Conservation (phyloP, 2,329 filamentous ascomycete genomes). For the Tolypocladium ovalisporum region DNA sequence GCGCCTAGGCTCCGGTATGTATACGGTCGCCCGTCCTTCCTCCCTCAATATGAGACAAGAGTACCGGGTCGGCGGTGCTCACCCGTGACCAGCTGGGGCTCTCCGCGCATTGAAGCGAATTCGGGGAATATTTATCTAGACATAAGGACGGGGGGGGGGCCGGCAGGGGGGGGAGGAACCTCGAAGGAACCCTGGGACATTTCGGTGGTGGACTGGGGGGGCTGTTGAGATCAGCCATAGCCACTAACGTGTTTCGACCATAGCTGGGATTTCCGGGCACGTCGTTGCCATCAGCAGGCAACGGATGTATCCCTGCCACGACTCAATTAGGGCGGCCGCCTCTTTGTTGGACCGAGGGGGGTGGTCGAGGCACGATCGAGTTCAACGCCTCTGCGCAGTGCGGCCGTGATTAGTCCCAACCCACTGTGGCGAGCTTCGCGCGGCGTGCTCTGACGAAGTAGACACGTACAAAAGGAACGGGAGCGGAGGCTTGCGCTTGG, state of each 20-base stretch:
- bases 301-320: slow-evolving; percentile 6
- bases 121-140: slow-evolving; percentile 37
- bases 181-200: slow-evolving; percentile 23
- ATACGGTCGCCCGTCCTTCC: slow-evolving; percentile 7
- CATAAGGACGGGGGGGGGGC: slow-evolving; percentile 21
- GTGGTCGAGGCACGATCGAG: background rate
- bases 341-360: background rate
- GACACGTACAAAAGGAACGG: background rate
- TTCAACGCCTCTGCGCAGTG: background rate
- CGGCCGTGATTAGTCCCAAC: background rate
- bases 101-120: slow-evolving; percentile 34
- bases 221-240: slow-evolving; percentile 28
- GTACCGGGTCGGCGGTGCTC: slow-evolving; percentile 14
- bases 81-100: slow-evolving; percentile 31
- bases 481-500: background rate
- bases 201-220: slow-evolving; percentile 12
- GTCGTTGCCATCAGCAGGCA: slow-evolving; percentile 6
- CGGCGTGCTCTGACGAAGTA: background rate
- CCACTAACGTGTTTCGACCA: slow-evolving; percentile 30
- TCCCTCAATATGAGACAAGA: slow-evolving; percentile 3
- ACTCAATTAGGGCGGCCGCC: slow-evolving; percentile 3
- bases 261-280: slow-evolving; percentile 21
- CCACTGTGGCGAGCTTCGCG: background rate
- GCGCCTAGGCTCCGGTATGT: slow-evolving; percentile 6
- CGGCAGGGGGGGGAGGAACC: slow-evolving; percentile 26